Base-by-base conservation (phyloP, 768 basidiomycete genomes). In the Mycena leptocephala region DNA sequence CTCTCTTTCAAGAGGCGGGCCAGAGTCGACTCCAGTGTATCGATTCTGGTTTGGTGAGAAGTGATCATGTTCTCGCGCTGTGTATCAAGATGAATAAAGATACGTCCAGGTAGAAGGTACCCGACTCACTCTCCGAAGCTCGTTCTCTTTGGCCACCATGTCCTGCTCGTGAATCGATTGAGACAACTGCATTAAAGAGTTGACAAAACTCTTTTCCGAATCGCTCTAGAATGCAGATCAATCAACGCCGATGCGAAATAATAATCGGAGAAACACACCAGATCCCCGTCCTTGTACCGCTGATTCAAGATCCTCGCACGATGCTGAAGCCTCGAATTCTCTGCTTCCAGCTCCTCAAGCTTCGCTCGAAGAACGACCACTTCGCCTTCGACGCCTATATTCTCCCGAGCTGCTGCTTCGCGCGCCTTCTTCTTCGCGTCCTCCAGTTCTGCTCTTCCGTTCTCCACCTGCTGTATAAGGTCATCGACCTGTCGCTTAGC, bases 71-170 rank as follows among this genome's bases (percentile, higher is more conserved):
- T 88, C 61, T 92, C 90, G 71, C 90, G 88, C 92, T 92, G 74
- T 5, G 32, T 58, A 48, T 65, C 48, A 46, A 24, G 37, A 59
- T 72, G 35, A 67, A 68, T 46, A 67, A 53, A 66, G 43, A 76
- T 56, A 39, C 59, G 18, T 11, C 3, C 20, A 64, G 48, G 65
- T 22, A 33, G 59, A 70, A 48, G 65, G 48, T 37, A 51, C 28
- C 4, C 2, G 30, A 82, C 86, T 53, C 75, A 92, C 92, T 75
- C 88, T 85, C 73, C 88, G 89, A 33, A 93, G 86, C 69, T 93
- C 91, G 76, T 93, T 92, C 65, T 85, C 86, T 80, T 92, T 92
- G 30, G 84, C 86, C 35, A 92, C 87, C 43, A 89, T 83, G 22
- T 89, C 88, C 65, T 91, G 87, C 75, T 92, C 92, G 76, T 92